Conservation (phyloP, 352 stramenopile genomes). For the Globisporangium cylindrosporum region DNA sequence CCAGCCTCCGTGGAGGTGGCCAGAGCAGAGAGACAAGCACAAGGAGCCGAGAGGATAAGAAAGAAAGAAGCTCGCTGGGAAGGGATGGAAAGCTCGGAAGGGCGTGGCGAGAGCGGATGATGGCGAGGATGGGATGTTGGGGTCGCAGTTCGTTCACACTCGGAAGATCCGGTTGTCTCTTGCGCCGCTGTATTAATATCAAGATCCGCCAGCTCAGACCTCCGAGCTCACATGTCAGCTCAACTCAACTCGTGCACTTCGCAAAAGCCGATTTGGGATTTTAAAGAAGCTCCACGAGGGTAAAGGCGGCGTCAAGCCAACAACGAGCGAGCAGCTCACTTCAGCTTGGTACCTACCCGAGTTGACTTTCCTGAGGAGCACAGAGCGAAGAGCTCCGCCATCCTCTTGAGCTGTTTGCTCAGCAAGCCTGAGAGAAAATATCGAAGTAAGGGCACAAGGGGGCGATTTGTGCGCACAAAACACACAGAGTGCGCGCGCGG, state of each 20-base stretch:
- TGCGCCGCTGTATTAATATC: neutral
- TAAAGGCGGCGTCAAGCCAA: neutral
- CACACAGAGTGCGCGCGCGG: neutral
- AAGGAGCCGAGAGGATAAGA: neutral
- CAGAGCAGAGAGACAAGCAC: conserved; percentile 1
- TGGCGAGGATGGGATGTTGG: neutral
- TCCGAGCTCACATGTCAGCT: neutral
- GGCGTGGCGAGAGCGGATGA: neutral
- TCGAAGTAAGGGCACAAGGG: neutral
- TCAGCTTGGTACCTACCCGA: neutral
- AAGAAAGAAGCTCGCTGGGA: neutral
- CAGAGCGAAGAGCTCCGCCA: neutral
- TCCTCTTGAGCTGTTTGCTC: neutral
- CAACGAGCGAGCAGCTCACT: neutral
- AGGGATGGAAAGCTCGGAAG: neutral
- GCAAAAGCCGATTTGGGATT: neutral
- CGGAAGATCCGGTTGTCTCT: neutral
- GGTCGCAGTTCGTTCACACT: neutral
- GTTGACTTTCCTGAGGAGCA: neutral
- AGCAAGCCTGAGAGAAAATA: neutral
- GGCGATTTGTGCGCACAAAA: neutral
- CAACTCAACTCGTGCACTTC: neutral
- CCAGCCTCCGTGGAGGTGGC: neutral
- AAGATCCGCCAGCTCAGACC: neutral
- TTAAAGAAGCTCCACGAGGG: neutral